These are phyloP conservation scores for Ascochyta clinopodiicola DNA, from an alignment of 2,329 filamentous ascomycete genomes.

Conservation along the genomic window DNA sequence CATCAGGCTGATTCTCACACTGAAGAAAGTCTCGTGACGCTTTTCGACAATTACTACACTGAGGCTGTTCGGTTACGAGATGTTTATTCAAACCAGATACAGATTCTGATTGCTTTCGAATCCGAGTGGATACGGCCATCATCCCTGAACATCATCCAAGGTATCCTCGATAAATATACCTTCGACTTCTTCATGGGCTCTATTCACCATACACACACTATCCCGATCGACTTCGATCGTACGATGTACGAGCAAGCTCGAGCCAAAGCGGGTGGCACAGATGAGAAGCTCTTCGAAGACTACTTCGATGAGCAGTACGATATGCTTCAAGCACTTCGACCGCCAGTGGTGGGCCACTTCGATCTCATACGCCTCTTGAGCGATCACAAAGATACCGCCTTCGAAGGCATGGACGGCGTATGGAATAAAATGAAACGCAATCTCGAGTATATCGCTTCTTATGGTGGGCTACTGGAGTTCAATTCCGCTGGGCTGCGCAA, in stretches of 20 bases:
- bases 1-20: constrained; percentile 33
- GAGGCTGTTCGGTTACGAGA: constrained; percentile 77
- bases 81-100: constrained; percentile 73
- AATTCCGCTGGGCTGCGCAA: constrained; percentile 89
- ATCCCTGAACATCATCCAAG: constrained; percentile 65
- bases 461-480: constrained; percentile 85
- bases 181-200: constrained; percentile 94
- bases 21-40: constrained; percentile 45
- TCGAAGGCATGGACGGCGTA: constrained; percentile 66
- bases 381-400: constrained; percentile 67
- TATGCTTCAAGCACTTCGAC: constrained; percentile 76
- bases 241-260: constrained; percentile 71
- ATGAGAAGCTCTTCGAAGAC: constrained; percentile 71
- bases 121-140: constrained; percentile 85
- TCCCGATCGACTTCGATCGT: constrained; percentile 88
- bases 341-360: constrained; percentile 89
- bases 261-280: constrained; percentile 60
- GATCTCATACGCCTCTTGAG: constrained; percentile 87
- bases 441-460: constrained; percentile 70
- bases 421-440: constrained; percentile 81
- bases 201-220: constrained; percentile 83
- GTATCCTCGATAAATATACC: constrained; percentile 64
- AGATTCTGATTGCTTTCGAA: constrained; percentile 89
- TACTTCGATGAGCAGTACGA: constrained; percentile 89
- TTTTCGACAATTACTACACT: constrained; percentile 74